Conservation (phyloP, 208 protist genomes). For the Wallacemonas sp. region DNA sequence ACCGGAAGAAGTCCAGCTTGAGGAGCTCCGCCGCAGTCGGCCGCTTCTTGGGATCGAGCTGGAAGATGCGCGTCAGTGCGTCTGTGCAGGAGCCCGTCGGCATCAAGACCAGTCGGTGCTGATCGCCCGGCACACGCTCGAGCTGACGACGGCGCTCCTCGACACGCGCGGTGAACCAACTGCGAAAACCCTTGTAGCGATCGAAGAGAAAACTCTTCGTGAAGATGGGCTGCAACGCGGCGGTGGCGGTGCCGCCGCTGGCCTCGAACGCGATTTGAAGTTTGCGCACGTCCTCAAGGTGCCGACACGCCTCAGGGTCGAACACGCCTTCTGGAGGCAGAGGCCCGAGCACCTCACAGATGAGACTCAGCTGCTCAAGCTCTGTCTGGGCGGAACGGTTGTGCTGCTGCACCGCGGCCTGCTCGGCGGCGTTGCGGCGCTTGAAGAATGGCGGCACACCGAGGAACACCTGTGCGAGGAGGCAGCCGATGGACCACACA, state of each 20-base stretch:
- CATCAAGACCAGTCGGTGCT: constrained; percentile 17
- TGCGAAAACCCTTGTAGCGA: constrained; percentile 60
- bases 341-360: constrained; percentile 73
- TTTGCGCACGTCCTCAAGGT: constrained; percentile 40
- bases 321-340: constrained; percentile 18
- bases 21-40: constrained; percentile 76
- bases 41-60: constrained; percentile 63
- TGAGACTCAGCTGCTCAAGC: constrained; percentile 68
- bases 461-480: constrained; percentile 96
- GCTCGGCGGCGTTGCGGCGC: constrained; percentile 3
- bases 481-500: constrained; percentile 93
- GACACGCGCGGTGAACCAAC: constrained; percentile 52
- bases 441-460: constrained; percentile 78
- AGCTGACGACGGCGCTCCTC: constrained; percentile 31
- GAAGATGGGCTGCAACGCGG: constrained; percentile 52
- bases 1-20: constrained; percentile 74
- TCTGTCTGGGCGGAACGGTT: constrained; percentile 51
- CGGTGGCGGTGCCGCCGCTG: constrained; percentile 5
- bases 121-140: not conserved
- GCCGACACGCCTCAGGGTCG: constrained; percentile 32
- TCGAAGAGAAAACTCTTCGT: constrained; percentile 55
- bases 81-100: constrained; percentile 66
- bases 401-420: constrained; percentile 13
- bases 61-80: constrained; percentile 71
- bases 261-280: constrained; percentile 17